Percentiles rank a stretch among this genome's conserved stretches.
These are phyloP conservation scores for Emmonsiellopsis sp. DNA, from an alignment of 2,329 filamentous ascomycete genomes.

Conservation along the genomic window DNA sequence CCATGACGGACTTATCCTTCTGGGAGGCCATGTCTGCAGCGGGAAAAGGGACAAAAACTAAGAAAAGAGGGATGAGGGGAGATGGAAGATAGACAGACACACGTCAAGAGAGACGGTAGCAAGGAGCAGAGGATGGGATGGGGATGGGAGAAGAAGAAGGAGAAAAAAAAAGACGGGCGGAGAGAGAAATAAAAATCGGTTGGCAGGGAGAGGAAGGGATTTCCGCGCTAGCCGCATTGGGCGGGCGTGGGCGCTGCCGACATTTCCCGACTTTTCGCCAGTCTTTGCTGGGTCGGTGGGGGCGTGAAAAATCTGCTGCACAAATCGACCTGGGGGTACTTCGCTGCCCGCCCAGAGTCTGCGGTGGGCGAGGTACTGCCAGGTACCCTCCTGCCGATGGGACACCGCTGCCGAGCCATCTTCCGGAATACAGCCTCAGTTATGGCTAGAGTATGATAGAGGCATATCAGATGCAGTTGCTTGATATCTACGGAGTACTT, in stretches of 20 bases:
- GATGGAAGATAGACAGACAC: conserved; percentile 22
- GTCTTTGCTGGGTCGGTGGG: not conserved
- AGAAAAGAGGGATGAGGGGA: conserved; percentile 29
- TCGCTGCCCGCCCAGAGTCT: not conserved
- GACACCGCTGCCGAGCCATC: too few relatives aligned
- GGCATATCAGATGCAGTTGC: too few relatives aligned
- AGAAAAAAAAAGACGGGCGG: conserved; percentile 20
- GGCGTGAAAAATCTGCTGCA: not conserved
- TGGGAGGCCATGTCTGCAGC: conserved; percentile 41
- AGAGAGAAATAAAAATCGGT: conserved; percentile 3
- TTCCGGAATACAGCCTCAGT: too few relatives aligned
- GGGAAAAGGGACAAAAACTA: conserved; percentile 23
- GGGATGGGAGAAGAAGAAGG: conserved; percentile 21
- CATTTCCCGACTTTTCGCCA: conserved; percentile 10
- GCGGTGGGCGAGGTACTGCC: not conserved
- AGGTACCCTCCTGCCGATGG: conserved; percentile 1
- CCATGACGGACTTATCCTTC: conserved; percentile 46
- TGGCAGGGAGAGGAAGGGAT: conserved; percentile 7
- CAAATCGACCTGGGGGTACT: not conserved
- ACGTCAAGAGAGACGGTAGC: not conserved
- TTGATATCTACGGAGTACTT: too few relatives aligned
- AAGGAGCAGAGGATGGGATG: conserved; percentile 28
- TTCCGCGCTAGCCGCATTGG: conserved; percentile 10
- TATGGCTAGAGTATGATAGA: not conserved
- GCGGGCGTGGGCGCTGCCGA: conserved; percentile 8